phyloP scores from a whole-genome alignment of 2,329 filamentous ascomycete genomes.

The Nemania bipapillata region DNA sequence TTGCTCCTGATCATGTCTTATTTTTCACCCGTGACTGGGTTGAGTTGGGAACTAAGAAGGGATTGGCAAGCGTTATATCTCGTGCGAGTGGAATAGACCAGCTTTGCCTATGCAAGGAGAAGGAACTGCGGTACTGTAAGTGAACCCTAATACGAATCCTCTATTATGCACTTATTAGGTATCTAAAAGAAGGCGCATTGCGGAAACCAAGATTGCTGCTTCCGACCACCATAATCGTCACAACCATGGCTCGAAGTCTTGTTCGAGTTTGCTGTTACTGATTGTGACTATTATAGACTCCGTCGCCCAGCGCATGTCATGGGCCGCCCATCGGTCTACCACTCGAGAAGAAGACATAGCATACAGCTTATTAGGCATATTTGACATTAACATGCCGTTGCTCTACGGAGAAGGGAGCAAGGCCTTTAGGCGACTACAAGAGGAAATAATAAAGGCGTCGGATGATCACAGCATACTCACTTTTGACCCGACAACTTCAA shows the following conservation, averaged over 20 bases:
- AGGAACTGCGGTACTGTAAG: not conserved
- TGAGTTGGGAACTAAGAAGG: slow-evolving; percentile 22
- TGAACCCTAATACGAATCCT: too few species aligned
- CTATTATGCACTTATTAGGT: too few species aligned
- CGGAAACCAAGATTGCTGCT: not conserved
- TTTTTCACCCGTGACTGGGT: slow-evolving; percentile 22
- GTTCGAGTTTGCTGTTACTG: too few species aligned
- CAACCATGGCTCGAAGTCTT: too few species aligned
- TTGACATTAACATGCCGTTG: slow-evolving; percentile 26
- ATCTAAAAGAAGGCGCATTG: not conserved
- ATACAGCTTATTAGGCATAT: slow-evolving; percentile 27
- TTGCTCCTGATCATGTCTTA: slow-evolving; percentile 26
- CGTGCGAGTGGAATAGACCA: slow-evolving; percentile 22
- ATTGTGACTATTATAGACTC: slow-evolving; percentile 7
- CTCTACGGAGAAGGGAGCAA: slow-evolving; percentile 23
- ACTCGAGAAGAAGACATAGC: slow-evolving; percentile 27
- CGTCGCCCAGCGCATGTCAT: slow-evolving; percentile 28
- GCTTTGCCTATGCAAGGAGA: slow-evolving; percentile 26
- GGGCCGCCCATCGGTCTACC: slow-evolving; percentile 10
- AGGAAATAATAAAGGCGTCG: slow-evolving; percentile 25
- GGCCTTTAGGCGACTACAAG: slow-evolving; percentile 23
- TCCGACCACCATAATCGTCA: too few species aligned
- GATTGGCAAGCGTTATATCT: slow-evolving; percentile 15
- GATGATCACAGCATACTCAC: slow-evolving; percentile 29
- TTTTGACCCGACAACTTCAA: slow-evolving; percentile 16